Conservation (phyloP, 768 basidiomycete species). For the Xerocomellus amylosporus region DNA sequence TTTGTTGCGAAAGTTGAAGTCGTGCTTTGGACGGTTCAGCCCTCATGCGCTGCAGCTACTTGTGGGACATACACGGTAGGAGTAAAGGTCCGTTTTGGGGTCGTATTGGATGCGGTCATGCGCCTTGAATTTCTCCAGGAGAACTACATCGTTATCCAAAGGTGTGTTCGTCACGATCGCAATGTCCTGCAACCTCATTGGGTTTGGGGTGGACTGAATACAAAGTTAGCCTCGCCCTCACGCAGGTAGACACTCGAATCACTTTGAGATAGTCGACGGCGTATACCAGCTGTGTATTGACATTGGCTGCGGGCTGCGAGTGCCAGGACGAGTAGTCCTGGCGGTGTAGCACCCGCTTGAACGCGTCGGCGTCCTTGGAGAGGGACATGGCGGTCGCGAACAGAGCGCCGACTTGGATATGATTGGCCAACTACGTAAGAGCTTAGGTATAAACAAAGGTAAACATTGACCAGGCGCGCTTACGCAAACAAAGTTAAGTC, state of each 20-base stretch:
- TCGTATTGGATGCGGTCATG: slow-evolving; percentile 82
- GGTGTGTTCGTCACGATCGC: slow-evolving; percentile 79
- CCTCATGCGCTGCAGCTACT: not conserved
- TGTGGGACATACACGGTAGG: slow-evolving; percentile 66
- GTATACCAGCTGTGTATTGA: slow-evolving; percentile 85
- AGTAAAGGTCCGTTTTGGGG: slow-evolving; percentile 79
- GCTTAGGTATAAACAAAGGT: no score
- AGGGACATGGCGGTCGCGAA: slow-evolving; percentile 51
- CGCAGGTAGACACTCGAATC: slow-evolving; percentile 10
- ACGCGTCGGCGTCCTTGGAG: slow-evolving; percentile 66
- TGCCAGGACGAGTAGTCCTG: slow-evolving; percentile 79
- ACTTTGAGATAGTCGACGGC: slow-evolving; percentile 82
- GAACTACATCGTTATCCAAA: slow-evolving; percentile 62
- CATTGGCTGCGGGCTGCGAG: slow-evolving; percentile 83
- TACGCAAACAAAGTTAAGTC: slow-evolving; percentile 28
- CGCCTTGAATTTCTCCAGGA: slow-evolving; percentile 76
- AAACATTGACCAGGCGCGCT: not conserved
- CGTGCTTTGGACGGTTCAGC: slow-evolving; percentile 53
- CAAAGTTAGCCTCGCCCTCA: slow-evolving; percentile 9
- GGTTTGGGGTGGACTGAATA: slow-evolving; percentile 60
- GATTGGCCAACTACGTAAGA: no score
- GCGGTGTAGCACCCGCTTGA: slow-evolving; percentile 60
- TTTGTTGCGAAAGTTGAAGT: slow-evolving; percentile 83
- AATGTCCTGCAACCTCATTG: slow-evolving; percentile 85
- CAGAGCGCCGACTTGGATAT: not conserved